Conservation (phyloP, 768 basidiomycete genomes). For the Serpula lacrymans region DNA sequence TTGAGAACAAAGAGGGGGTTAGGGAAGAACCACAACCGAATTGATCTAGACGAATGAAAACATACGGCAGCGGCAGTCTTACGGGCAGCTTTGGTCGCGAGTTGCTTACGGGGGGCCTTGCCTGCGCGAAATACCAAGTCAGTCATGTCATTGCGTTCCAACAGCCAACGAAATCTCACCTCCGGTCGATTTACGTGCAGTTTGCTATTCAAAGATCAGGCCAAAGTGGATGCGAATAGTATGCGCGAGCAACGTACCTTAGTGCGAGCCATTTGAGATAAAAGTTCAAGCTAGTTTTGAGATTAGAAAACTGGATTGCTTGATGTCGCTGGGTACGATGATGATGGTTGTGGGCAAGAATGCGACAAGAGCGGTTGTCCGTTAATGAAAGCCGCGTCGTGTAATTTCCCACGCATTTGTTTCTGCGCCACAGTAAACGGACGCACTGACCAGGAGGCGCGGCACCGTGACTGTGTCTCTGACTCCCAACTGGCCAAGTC, state of each 20-base stretch:
- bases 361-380: constrained; percentile 14
- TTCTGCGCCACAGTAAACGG: too few relatives aligned
- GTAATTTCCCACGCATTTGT: constrained; percentile 31
- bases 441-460: too few relatives aligned
- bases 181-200: constrained; percentile 98
- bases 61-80: constrained; percentile 75
- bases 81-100: constrained; percentile 93
- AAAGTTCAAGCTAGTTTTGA: too few relatives aligned
- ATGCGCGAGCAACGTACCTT: constrained; percentile 48
- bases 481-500: too few relatives aligned
- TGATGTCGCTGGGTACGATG: constrained; percentile 1
- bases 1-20: constrained; percentile 7
- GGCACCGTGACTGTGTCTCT: too few relatives aligned
- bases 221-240: constrained; percentile 2
- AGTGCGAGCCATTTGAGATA: constrained; percentile 76
- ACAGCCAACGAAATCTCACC: constrained; percentile 46
- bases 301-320: background rate
- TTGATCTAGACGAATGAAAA: constrained; percentile 13
- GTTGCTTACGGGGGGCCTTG: constrained; percentile 90
- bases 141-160: constrained; percentile 12
- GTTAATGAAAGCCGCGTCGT: constrained; percentile 14
- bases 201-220: constrained; percentile 61
- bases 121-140: constrained; percentile 41
- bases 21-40: constrained; percentile 2
- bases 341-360: constrained; percentile 26